A percentile compares a stretch with the other conserved stretches of the same genome.
phyloP scores from a whole-genome alignment of 768 basidiomycete genomes.

The Hygrocybe coccinea region DNA sequence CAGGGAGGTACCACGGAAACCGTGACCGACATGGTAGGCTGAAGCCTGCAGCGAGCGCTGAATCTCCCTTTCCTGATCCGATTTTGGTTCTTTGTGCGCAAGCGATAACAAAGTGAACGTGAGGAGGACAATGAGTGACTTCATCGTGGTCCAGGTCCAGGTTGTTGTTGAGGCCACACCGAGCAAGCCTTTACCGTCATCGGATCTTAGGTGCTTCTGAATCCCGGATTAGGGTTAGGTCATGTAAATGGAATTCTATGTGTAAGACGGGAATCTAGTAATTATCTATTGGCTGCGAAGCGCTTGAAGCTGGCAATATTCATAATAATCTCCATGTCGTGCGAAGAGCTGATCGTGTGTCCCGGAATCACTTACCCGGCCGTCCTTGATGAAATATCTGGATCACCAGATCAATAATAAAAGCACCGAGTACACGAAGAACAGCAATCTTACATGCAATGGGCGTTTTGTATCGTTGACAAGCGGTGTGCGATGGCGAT shows the following conservation, averaged over 20 bases:
- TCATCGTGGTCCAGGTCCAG: neutral
- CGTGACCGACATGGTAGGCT: constrained; percentile 46
- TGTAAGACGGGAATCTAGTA: neutral
- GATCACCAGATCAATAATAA: constrained; percentile 8
- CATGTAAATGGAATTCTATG: neutral
- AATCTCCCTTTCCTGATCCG: constrained; percentile 42
- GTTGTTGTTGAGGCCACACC: too few species aligned
- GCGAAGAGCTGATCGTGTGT: constrained; percentile 79
- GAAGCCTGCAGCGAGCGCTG: constrained; percentile 48
- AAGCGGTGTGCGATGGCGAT: constrained; percentile 96
- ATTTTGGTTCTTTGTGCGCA: constrained; percentile 43
- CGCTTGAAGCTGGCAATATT: constrained; percentile 82
- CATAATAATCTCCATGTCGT: constrained; percentile 67
- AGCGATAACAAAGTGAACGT: constrained; percentile 3
- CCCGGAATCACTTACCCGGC: constrained; percentile 77
- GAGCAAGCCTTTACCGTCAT: neutral
- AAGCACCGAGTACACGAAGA: constrained; percentile 2
- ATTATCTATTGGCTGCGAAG: constrained; percentile 41
- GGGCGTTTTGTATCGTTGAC: constrained; percentile 87
- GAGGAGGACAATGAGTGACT: neutral
- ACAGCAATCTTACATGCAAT: constrained; percentile 62
- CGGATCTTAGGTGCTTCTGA: neutral
- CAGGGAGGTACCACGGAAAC: constrained; percentile 14
- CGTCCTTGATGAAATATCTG: constrained; percentile 88
- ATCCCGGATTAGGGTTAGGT: neutral